These are phyloP conservation scores for Vanrija sp. DNA, from an alignment of 1,284 basidiomycete species.

Conservation along the genomic window DNA sequence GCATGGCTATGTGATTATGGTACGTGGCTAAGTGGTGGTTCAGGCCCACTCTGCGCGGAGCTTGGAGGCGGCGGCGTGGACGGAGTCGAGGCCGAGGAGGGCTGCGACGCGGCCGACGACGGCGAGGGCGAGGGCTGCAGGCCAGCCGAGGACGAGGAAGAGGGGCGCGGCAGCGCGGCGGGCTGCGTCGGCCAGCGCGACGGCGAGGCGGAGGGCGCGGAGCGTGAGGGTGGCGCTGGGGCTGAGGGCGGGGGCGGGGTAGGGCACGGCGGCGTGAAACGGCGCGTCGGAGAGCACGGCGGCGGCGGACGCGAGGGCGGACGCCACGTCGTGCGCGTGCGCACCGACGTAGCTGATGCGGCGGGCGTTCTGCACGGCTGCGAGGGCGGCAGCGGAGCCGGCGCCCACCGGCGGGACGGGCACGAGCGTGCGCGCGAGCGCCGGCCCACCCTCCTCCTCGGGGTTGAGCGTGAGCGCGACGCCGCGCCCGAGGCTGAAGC, in stretches of 20 bases:
- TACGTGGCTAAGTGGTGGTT: no score
- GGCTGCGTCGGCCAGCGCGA: not conserved
- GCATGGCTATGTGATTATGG: no score
- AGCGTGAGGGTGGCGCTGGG: not conserved
- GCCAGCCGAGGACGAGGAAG: slow-evolving; percentile 9
- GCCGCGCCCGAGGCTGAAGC: not conserved
- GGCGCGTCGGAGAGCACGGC: slow-evolving; percentile 12
- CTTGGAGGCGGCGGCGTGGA: no score
- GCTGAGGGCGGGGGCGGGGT: slow-evolving; percentile 20
- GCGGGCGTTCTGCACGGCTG: slow-evolving; percentile 60
- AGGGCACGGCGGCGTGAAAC: slow-evolving; percentile 46
- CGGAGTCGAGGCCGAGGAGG: no score
- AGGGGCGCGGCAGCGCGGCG: slow-evolving; percentile 4
- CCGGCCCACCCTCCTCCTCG: not conserved
- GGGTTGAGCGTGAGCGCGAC: not conserved
- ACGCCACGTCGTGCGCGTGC: slow-evolving; percentile 70
- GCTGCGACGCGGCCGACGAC: not conserved
- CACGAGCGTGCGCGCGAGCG: slow-evolving; percentile 7
- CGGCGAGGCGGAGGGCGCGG: not conserved
- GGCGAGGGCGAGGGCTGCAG: slow-evolving; percentile 6
- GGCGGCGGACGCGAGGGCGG: slow-evolving; percentile 43
- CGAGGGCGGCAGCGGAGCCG: slow-evolving; percentile 11
- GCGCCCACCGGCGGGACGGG: not conserved
- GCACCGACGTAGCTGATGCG: slow-evolving; percentile 72
- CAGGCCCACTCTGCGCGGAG: no score